Evolutionary conservation across 441 rosid species (phyloP).

Genomic region (Pelargonium cotyledonis): DNA sequence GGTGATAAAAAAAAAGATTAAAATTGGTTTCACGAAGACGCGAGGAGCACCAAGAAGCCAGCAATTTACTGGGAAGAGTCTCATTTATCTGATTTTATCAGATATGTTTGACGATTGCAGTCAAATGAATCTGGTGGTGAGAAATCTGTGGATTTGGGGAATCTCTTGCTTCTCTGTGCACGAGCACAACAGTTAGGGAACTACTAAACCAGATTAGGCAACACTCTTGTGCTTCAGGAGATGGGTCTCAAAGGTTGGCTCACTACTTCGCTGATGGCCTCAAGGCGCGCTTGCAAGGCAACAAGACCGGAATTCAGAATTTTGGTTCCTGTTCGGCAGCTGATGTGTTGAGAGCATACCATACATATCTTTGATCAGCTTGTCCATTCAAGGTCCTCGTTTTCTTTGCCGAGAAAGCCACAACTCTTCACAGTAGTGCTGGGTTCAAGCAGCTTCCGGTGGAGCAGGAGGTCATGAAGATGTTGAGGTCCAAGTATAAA

Average conservation of each 20-base stretch:
- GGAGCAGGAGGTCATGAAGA: constrained; percentile 32
- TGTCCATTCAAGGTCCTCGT: constrained; percentile 18
- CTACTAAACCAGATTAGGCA: constrained; percentile 7
- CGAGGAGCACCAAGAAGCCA: constrained; percentile 3
- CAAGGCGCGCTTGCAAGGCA: not conserved
- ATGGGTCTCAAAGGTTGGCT: constrained; percentile 10
- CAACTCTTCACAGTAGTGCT: constrained; percentile 39
- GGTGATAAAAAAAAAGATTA: too few relatives aligned
- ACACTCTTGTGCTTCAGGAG: not conserved
- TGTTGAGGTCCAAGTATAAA: constrained; percentile 37
- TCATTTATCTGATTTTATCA: not conserved
- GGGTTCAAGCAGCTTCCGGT: constrained; percentile 58
- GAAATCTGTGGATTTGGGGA: constrained; percentile 4
- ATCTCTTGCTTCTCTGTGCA: not conserved
- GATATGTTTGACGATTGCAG: not conserved
- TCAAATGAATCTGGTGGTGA: not conserved
- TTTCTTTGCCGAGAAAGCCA: constrained; percentile 17
- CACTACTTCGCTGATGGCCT: constrained; percentile 6
- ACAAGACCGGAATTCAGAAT: not conserved
- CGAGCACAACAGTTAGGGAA: not conserved
- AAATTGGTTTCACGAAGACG: not conserved
- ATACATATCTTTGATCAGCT: constrained; percentile 16
- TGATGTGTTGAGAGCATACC: constrained; percentile 25
- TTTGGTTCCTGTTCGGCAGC: constrained; percentile 18
- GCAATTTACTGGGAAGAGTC: not conserved